phyloP scores from a whole-genome alignment of 495 filamentous ascomycete genomes.

The Cercophora samala region DNA sequence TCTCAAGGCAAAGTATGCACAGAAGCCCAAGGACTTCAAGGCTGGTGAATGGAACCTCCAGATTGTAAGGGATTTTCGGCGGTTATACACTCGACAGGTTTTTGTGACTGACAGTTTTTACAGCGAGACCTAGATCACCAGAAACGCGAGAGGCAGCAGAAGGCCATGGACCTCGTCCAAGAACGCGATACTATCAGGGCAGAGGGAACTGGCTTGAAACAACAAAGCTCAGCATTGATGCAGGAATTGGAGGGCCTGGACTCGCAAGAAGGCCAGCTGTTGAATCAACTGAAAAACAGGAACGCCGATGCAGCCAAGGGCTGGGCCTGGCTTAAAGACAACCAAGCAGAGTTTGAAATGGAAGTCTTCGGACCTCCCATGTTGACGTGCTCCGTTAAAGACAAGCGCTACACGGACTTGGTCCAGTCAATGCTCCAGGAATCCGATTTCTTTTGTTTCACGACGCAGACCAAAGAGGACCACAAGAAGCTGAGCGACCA shows the following conservation, averaged over 20 bases:
- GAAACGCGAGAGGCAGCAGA: slow-evolving; percentile 25
- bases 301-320: slow-evolving; percentile 62
- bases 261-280: slow-evolving; percentile 73
- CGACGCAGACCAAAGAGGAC: slow-evolving; percentile 67
- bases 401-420: slow-evolving; percentile 66
- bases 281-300: slow-evolving; percentile 53
- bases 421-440: slow-evolving; percentile 68
- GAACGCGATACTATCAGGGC: slow-evolving; percentile 33
- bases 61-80: slow-evolving; percentile 43
- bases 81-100: background rate
- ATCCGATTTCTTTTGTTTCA: slow-evolving; percentile 69
- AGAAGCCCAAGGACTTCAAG: slow-evolving; percentile 48
- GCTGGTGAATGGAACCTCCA: slow-evolving; percentile 50
- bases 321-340: slow-evolving; percentile 76
- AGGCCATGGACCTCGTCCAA: slow-evolving; percentile 32
- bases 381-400: slow-evolving; percentile 75
- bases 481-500: slow-evolving; percentile 63
- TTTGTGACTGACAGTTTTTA: background rate
- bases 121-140: background rate
- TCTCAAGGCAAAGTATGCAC: slow-evolving; percentile 43
- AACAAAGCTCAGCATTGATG: slow-evolving; percentile 33
- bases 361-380: slow-evolving; percentile 83
- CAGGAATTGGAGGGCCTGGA: slow-evolving; percentile 58
- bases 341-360: slow-evolving; percentile 69
- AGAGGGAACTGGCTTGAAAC: slow-evolving; percentile 25